These are phyloP conservation scores for Colletotrichum eremochloae DNA, from an alignment of 2,329 filamentous ascomycete species.

Conservation along the genomic window DNA sequence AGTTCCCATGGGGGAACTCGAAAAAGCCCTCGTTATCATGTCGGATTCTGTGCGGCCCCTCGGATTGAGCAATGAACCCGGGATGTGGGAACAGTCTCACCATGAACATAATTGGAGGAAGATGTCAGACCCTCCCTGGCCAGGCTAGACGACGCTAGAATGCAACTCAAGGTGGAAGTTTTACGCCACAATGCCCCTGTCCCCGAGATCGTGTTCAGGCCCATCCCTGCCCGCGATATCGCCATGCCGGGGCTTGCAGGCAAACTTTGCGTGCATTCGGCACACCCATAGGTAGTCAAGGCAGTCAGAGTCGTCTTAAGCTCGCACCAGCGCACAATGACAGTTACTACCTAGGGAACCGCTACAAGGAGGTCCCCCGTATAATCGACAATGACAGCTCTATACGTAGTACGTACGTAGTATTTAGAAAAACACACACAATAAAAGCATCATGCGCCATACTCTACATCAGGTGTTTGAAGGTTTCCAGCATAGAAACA, in stretches of 20 bases:
- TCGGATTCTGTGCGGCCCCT: constrained; percentile 20
- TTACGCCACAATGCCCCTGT: constrained; percentile 22
- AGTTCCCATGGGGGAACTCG: neutral
- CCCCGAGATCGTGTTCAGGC: constrained; percentile 23
- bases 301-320: no score
- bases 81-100: constrained; percentile 34
- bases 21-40: neutral
- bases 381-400: no score
- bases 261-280: constrained; percentile 28
- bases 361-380: no score
- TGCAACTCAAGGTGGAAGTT: constrained; percentile 17
- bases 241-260: constrained; percentile 10
- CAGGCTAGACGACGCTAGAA: neutral
- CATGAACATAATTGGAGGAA: constrained; percentile 16
- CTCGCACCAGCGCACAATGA: no score
- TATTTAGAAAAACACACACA: no score
- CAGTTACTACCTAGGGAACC: no score
- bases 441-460: no score
- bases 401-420: no score
- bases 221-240: constrained; percentile 9
- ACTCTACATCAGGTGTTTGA: no score
- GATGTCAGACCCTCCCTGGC: neutral
- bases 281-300: no score
- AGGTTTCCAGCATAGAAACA: neutral
- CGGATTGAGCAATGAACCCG: constrained; percentile 28